Percentiles rank a stretch among this genome's conserved stretches.
Conservation (phyloP, 2,329 filamentous ascomycete species). For the Tolypocladium album region DNA sequence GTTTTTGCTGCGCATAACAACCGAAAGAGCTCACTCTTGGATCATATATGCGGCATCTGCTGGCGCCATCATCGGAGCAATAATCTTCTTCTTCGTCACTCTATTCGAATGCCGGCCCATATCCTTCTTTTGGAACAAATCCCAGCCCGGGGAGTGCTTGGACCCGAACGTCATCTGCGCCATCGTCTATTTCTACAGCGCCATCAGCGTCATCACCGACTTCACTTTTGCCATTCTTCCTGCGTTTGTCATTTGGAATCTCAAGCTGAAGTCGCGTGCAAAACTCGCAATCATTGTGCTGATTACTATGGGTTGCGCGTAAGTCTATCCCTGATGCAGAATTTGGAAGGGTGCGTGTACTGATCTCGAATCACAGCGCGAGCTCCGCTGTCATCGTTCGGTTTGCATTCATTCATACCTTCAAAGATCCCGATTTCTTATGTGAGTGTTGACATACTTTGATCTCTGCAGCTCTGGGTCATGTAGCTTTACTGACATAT, state of each 20-base stretch:
- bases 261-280: constrained; percentile 41
- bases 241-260: constrained; percentile 40
- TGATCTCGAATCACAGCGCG: constrained; percentile 18
- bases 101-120: constrained; percentile 29
- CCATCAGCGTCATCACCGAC: constrained; percentile 36
- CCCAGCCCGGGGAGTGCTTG: constrained; percentile 21
- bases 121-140: constrained; percentile 28
- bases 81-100: constrained; percentile 29
- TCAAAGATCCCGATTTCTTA: constrained; percentile 30
- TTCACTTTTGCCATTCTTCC: constrained; percentile 41
- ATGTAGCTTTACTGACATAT: not conserved
- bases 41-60: constrained; percentile 25
- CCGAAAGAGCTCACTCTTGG: constrained; percentile 19
- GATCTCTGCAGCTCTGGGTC: not conserved
- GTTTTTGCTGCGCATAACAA: constrained; percentile 29
- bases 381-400: constrained; percentile 32
- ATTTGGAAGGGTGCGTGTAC: constrained; percentile 5
- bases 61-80: constrained; percentile 23
- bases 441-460: constrained; percentile 17
- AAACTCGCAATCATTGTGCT: constrained; percentile 42
- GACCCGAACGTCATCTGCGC: constrained; percentile 33
- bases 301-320: constrained; percentile 45
- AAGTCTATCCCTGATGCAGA: not conserved
- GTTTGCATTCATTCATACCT: constrained; percentile 25
- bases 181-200: constrained; percentile 42